Conservation (phyloP, 2,329 filamentous ascomycete genomes). For the Emmonsiellopsis sp. region DNA sequence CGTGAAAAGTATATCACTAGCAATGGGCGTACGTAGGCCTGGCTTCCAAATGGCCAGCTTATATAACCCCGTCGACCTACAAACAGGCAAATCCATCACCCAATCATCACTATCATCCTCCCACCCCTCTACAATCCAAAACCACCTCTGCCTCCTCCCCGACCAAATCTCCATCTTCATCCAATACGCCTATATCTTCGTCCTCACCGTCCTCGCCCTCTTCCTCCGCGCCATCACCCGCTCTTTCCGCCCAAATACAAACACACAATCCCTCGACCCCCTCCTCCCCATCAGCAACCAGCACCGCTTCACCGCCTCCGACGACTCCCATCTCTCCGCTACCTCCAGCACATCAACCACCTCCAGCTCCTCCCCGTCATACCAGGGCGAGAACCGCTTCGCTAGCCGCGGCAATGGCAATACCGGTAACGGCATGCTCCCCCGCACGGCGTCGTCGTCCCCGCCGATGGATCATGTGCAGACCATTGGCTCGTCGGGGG, state of each 20-base stretch:
- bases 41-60: slow-evolving; percentile 83
- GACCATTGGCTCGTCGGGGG: slow-evolving; percentile 2
- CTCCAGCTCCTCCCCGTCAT: not conserved
- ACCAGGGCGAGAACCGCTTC: slow-evolving; percentile 6
- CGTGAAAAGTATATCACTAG: slow-evolving; percentile 90
- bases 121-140: slow-evolving; percentile 61
- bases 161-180: slow-evolving; percentile 81
- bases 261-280: slow-evolving; percentile 8
- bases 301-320: slow-evolving; percentile 18
- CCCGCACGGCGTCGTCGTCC: slow-evolving; percentile 5
- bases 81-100: slow-evolving; percentile 25
- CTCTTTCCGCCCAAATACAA: slow-evolving; percentile 16
- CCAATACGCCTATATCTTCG: slow-evolving; percentile 60
- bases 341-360: slow-evolving; percentile 7
- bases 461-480: slow-evolving; percentile 7
- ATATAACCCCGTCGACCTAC: slow-evolving; percentile 75
- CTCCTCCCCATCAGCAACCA: slow-evolving; percentile 22
- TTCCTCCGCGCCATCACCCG: slow-evolving; percentile 33
- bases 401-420: slow-evolving; percentile 5
- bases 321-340: slow-evolving; percentile 17
- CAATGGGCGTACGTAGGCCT: slow-evolving; percentile 84
- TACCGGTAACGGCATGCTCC: slow-evolving; percentile 2
- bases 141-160: slow-evolving; percentile 81
- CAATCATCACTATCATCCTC: slow-evolving; percentile 13
- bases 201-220: slow-evolving; percentile 42